Percentiles rank a stretch among this genome's conserved stretches.
Evolutionary conservation across 305 asterid species (phyloP).

Genomic region (Solanum hybrid): DNA sequence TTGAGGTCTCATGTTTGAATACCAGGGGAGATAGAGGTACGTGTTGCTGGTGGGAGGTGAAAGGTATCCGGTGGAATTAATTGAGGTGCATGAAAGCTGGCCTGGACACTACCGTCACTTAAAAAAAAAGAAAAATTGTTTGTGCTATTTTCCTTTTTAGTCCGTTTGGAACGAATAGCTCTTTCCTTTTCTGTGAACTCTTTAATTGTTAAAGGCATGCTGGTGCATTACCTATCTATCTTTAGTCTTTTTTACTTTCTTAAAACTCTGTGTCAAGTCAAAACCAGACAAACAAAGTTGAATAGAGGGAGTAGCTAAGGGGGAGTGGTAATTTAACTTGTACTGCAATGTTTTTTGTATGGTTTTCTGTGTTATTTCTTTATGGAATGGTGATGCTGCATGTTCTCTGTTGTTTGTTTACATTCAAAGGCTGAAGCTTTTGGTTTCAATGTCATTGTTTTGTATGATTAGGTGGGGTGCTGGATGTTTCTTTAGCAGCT

Average conservation of each 20-base stretch:
- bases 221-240: not conserved
- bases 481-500: constrained; percentile 63
- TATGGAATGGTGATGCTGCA: not conserved
- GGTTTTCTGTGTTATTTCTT: not conserved
- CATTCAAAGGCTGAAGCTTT: not conserved
- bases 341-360: not conserved
- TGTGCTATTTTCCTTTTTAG: not conserved
- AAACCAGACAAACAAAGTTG: not conserved
- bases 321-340: not conserved
- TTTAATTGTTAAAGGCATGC: not conserved
- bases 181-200: not conserved
- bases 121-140: not conserved
- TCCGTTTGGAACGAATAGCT: not conserved
- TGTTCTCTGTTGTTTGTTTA: constrained; percentile 12
- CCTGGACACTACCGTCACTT: not conserved
- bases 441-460: not conserved
- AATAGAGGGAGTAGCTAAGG: not conserved
- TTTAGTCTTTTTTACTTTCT: not conserved
- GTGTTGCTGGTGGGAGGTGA: not conserved
- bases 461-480: constrained; percentile 52
- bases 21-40: not conserved
- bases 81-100: not conserved
- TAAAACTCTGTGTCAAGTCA: not conserved
- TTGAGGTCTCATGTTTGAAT: not conserved
- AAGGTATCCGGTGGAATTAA: not conserved